These are phyloP conservation scores for Diaporthe eres DNA, from an alignment of 2,329 filamentous ascomycete genomes.

Conservation along the genomic window DNA sequence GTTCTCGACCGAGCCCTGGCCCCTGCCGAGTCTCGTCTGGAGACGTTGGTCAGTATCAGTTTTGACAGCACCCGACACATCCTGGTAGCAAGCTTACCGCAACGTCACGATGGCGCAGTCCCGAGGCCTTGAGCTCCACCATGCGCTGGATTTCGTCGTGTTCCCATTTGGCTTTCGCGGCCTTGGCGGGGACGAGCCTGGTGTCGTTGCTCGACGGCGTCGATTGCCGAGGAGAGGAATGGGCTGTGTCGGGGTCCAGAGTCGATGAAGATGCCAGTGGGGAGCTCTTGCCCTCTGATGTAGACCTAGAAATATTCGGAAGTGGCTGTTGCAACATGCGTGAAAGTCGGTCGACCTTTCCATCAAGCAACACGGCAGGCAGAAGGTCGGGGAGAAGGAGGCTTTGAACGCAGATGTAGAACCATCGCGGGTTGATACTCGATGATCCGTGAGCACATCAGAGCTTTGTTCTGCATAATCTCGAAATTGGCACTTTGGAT, in stretches of 20 bases:
- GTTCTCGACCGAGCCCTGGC: conserved; percentile 36
- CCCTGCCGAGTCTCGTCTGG: conserved; percentile 30
- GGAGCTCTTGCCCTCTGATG: background rate
- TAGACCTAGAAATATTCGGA: background rate
- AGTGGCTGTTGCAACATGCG: background rate
- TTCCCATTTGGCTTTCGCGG: conserved; percentile 15
- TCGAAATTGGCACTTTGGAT: fast-evolving
- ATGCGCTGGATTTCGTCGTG: conserved; percentile 26
- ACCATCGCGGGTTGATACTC: conserved; percentile 5
- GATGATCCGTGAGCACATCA: background rate
- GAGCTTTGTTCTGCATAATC: background rate
- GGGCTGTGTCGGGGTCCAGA: too few species aligned
- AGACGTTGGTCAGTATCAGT: background rate
- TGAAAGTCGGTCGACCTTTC: background rate
- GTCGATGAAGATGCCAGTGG: background rate
- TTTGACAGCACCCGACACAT: background rate
- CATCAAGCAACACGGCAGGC: conserved; percentile 7
- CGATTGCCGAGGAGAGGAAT: background rate
- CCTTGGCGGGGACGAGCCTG: background rate
- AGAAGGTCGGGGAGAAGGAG: conserved; percentile 1
- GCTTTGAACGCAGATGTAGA: conserved; percentile 27
- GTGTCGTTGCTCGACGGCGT: background rate
- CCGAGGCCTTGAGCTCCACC: conserved; percentile 22
- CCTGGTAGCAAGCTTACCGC: background rate
- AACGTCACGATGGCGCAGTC: conserved; percentile 19